These are phyloP conservation scores for Punica granatum DNA, from an alignment of 345 rosid genomes.

Conservation along the genomic window DNA sequence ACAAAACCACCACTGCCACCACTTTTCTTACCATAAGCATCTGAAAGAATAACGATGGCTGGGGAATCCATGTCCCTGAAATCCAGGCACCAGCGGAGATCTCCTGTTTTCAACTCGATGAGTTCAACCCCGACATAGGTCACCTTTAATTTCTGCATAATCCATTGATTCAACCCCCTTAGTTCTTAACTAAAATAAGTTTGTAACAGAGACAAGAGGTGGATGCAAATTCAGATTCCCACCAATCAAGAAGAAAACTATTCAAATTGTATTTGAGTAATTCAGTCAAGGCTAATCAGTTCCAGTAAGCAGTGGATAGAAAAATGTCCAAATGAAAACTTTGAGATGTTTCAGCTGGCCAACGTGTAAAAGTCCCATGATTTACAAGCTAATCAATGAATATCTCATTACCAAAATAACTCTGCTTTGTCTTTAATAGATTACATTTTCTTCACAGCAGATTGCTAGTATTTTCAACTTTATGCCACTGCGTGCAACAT, in stretches of 20 bases:
- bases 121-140: conserved; percentile 88
- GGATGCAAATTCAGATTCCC: neutral
- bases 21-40: conserved; percentile 58
- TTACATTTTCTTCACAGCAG: neutral
- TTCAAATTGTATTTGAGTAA: neutral
- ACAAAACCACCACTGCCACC: conserved; percentile 70
- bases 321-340: neutral
- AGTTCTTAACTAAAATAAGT: neutral
- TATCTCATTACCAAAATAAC: neutral
- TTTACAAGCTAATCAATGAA: neutral
- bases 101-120: conserved; percentile 66
- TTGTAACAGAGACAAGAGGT: neutral
- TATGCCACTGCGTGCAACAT: neutral
- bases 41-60: conserved; percentile 63
- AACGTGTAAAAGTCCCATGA: neutral
- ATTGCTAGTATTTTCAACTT: neutral
- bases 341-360: neutral
- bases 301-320: neutral
- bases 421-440: neutral
- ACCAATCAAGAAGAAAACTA: neutral
- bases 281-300: neutral
- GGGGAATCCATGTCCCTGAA: conserved; percentile 97
- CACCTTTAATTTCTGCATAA: conserved; percentile 73
- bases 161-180: conserved; percentile 1
- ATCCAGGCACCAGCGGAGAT: conserved; percentile 91